Conservation (phyloP, 805 yeast species). For the Candida koratica region DNA sequence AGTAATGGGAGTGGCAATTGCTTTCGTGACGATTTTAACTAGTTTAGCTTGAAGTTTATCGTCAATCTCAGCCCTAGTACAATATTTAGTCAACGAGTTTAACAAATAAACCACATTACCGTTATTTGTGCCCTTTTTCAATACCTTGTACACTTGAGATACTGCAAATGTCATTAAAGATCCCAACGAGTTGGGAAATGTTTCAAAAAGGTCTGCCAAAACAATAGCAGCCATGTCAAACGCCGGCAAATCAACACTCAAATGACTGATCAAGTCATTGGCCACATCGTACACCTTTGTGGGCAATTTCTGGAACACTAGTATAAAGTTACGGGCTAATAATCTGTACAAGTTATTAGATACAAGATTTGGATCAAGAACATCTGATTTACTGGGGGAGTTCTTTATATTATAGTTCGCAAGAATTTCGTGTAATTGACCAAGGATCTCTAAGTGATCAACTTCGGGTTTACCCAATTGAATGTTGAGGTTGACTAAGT, state of each 20-base stretch:
- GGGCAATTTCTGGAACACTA: constrained; percentile 28
- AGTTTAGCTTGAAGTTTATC: constrained; percentile 38
- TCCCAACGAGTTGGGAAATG: constrained; percentile 33
- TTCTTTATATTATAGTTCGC: constrained; percentile 24
- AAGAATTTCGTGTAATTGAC: constrained; percentile 25
- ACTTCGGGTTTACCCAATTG: constrained; percentile 3
- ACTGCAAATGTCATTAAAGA: constrained; percentile 33
- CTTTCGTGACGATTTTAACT: constrained; percentile 29
- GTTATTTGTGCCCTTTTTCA: constrained; percentile 32
- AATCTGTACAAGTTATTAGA: constrained; percentile 23
- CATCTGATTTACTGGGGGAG: constrained; percentile 10
- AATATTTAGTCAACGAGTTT: constrained; percentile 28
- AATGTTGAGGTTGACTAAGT: constrained; percentile 5
- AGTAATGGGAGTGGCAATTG: constrained; percentile 20
- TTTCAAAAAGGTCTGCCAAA: constrained; percentile 36
- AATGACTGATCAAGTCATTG: constrained; percentile 29
- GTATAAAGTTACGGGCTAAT: constrained; percentile 25
- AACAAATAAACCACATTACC: constrained; percentile 29
- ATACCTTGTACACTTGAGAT: constrained; percentile 34
- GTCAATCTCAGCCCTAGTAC: constrained; percentile 37
- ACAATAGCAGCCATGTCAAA: constrained; percentile 27
- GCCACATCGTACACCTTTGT: constrained; percentile 36
- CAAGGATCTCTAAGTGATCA: constrained; percentile 17
- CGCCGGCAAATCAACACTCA: constrained; percentile 18
- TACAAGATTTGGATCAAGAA: constrained; percentile 8